Conservation (phyloP, 139 green algal genomes). For the Chlorella sp. region DNA sequence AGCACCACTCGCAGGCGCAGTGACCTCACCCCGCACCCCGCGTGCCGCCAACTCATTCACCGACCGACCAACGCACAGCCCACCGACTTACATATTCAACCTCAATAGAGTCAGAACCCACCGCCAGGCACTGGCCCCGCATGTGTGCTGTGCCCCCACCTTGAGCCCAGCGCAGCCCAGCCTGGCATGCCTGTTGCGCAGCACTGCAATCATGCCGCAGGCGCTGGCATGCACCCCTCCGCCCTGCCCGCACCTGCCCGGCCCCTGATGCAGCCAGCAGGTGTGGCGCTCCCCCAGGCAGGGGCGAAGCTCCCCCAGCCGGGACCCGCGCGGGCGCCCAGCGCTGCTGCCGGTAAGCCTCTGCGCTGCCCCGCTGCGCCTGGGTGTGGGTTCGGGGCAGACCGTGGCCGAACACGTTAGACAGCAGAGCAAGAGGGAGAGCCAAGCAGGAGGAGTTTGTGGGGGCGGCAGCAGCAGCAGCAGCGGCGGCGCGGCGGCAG, state of each 20-base stretch:
- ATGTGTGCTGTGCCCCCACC: too few species aligned
- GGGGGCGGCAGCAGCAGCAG: background rate
- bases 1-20: conserved; percentile 9
- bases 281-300: background rate
- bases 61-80: background rate
- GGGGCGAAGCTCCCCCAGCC: background rate
- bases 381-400: background rate
- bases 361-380: background rate
- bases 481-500: background rate
- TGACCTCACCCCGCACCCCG: background rate
- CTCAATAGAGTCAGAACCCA: too few species aligned
- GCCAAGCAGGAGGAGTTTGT: background rate
- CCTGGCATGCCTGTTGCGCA: background rate
- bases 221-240: background rate
- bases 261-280: conserved; percentile 6
- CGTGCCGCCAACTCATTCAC: background rate
- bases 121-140: too few species aligned
- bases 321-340: background rate
- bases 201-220: background rate
- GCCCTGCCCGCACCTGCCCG: background rate
- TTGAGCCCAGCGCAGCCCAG: too few species aligned
- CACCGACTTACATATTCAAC: background rate
- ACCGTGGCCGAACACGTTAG: background rate
- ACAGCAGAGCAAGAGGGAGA: too few species aligned
- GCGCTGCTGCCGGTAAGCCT: conserved; percentile 18